Base-by-base conservation (phyloP, 331 rosid genomes). In the Pyracantha coccinea region DNA sequence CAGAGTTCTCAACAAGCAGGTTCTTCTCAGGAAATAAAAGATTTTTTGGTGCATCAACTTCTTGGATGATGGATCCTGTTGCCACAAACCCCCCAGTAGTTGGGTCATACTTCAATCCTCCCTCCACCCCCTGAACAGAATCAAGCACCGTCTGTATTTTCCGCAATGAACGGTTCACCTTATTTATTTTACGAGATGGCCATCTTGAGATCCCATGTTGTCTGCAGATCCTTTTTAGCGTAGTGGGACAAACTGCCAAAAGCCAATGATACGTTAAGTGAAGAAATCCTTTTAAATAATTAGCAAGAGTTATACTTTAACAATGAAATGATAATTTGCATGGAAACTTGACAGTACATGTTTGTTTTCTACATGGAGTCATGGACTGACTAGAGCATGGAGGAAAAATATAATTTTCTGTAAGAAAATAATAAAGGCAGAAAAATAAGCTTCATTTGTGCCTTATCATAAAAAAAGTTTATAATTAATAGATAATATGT, bases 191-290 rank as follows among this genome's bases (percentile, higher is more conserved):
- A 27, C 98, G 96, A 54, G 97, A 93, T 47, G 98, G 98, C 98
- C 98, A 93, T 77, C 98, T 89, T 44, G 91, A 68, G 81, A 93
- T 91, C 74, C 98, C 97, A 68, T 93, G 93, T 54, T 93, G 93
- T 79, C 98, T 91, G 85, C 98, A 93, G 80, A 93, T 93, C 85
- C 98, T 91, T 86, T 93, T 93, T 61, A 93, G 86, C 1, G 98
- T 93, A 75, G 98, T 91, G 25, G 98, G 97, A 70, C 98, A 91
- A 82, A 93, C 98, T 92, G 75, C 55, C 71, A 69, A 77, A 78
- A 82, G 68, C 69, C 38, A 64, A 75, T 41, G 38, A 25, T 7
- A 55, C 60, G 80, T 72, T 57, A 73, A 73, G 31, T 66, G 63
- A 57, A 75, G 21, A 35, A 41, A 29, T 73, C 66, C 70, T 57